Base-by-base conservation (phyloP, 495 filamentous ascomycete genomes). In the Penicillium taxi region DNA sequence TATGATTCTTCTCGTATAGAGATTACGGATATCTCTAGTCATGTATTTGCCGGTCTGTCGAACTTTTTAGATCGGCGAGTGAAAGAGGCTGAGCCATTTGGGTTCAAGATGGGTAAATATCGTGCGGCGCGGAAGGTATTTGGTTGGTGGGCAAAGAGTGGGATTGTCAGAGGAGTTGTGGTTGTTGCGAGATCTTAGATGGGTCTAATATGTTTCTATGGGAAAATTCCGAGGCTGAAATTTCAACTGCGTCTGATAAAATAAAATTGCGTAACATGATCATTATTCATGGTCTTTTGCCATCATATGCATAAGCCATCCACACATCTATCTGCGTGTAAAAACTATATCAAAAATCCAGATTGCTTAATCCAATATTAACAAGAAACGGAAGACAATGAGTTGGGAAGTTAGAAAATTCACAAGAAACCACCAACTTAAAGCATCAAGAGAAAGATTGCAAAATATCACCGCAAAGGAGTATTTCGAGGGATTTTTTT, bases 61-160 rank as follows among this genome's bases (percentile, higher is more conserved):
- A 22, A 26, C 0, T 70, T 59, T 27, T 39, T 72, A 14, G 42
- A 47, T 11, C 34, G 32, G n/a, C 45, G 58, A 34, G 56, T 64
- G 7, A 23, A 26, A 11, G 52, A 54, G 29, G 40, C 65, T 21
- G 46, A 38, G 33, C 34, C 22, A 9, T 61, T 51, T 39, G 67
- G 69, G 5, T 41, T 69, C 34, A 48, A 45, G 5, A 30, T 72
- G 37, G 62, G 67, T 1, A 57, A 58, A 37, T 70, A 56, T 27
- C 33, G 39, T 8, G 54, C 38, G 1, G 64, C 69, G 3, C 52
- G 37, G 18, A 42, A 30, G 35, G 41, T 67, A 13, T 74, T 70
- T 47, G 44, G 33, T 6, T 72, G 70, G 70, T 72, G 68, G 66
- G 65, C 53, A 2, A 49, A 39, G 34, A 60, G 44, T 37, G 56